Percentiles rank a stretch among this genome's conserved stretches.
Evolutionary conservation across 2,329 filamentous ascomycete species (phyloP).

Genomic region (Reticulascus tulasneorum): DNA sequence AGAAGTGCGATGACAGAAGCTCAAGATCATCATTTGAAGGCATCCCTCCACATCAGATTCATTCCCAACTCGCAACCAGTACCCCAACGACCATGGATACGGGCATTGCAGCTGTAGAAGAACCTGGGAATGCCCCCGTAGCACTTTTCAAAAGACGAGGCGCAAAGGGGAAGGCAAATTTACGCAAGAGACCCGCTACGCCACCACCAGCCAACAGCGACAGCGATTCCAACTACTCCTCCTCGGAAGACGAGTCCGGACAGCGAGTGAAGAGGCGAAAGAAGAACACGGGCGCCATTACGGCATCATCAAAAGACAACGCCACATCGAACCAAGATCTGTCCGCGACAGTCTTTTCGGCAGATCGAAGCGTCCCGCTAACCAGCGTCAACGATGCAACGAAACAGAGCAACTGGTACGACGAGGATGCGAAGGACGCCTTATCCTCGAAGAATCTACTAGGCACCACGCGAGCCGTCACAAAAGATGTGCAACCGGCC

Average conservation of each 20-base stretch:
- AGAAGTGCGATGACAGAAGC: conserved; percentile 5
- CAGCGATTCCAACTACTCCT: conserved; percentile 62
- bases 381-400: conserved; percentile 79
- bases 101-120: conserved; percentile 7
- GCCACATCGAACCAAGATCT: conserved; percentile 35
- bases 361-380: conserved; percentile 60
- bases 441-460: conserved; percentile 51
- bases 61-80: not conserved
- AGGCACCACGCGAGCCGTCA: conserved; percentile 46
- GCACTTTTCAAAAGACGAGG: conserved; percentile 83
- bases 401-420: conserved; percentile 85
- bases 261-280: conserved; percentile 74
- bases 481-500: conserved; percentile 16
- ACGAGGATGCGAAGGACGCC: conserved; percentile 57
- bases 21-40: not conserved
- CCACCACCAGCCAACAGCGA: conserved; percentile 65
- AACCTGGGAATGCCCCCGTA: conserved; percentile 41
- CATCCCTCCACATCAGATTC: not conserved
- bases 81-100: conserved; percentile 4
- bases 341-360: conserved; percentile 51
- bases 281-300: conserved; percentile 62
- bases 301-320: conserved; percentile 55
- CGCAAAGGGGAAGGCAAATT: conserved; percentile 69
- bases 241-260: conserved; percentile 74
- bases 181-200: conserved; percentile 77